Evolutionary conservation across 2,329 filamentous ascomycete species (phyloP), one percentile per base, ranked within the genome.

Genomic region (Aspergillus sp.): DNA sequence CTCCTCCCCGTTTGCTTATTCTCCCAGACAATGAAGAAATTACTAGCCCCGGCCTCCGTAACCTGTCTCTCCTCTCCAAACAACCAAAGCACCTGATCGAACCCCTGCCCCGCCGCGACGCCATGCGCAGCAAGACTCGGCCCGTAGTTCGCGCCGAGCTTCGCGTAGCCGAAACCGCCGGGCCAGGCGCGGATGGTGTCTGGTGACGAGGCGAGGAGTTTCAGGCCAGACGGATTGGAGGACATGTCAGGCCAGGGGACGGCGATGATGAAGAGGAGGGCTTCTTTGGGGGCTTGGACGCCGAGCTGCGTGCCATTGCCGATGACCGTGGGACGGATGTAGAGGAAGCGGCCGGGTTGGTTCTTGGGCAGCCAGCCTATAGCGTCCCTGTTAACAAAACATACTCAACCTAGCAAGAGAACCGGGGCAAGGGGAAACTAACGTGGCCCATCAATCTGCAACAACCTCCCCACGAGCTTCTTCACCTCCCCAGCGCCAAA

Each of bases 71-170:
- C 78, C 37, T 80, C 69, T 1, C 89, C 89, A 61, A 95, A 93
- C 44, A 96, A 78, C 90, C 90, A 96, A n/a, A 96, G 79, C 48
- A 96, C 85, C 76, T 96, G 91, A 63, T 91, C 81, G 70, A 83
- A 96, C 0, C 91, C 90, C 37, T 80, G 72, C 9, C 73, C 74
- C 48, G 83, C 74, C 3, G 90, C 90, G 67, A 90, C 86, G 15
- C 78, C 78, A 43, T 90, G 90, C 3, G 88, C 87, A 46, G 88
- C 76, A 46, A 96, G 77, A 17, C 81, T 84, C 15, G 90, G 90
- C 0, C 90, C 90, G 68, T 95, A 96, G 75, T 95, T 96, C 52
- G 90, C 90, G 47, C 90, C 90, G 30, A 96, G 81, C 72, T 96
- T 96, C 51, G 90, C 89, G 63, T 86, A 90, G 1, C 90, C 90